Evolutionary conservation across 208 protist species (phyloP).

Genomic region (Trypanosoma mega): DNA sequence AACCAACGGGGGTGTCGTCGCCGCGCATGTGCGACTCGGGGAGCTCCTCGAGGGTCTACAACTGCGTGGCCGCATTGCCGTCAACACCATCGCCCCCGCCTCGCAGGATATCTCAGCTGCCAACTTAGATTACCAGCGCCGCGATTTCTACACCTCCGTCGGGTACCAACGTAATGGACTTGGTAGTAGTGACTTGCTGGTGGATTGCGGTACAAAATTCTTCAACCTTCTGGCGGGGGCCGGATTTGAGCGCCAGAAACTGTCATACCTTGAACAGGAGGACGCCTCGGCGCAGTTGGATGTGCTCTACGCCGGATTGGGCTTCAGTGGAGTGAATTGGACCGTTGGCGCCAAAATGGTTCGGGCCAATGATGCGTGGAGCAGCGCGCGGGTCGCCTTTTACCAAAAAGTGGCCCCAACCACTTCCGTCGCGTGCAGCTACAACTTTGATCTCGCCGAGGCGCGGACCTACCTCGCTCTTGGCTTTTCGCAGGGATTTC

Average conservation of each 20-base stretch:
- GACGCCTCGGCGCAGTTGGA: conserved; percentile 55
- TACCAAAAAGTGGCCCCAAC: conserved; percentile 61
- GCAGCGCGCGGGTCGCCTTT: conserved; percentile 56
- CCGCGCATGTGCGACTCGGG: conserved; percentile 37
- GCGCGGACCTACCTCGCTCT: conserved; percentile 50
- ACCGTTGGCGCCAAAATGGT: conserved; percentile 76
- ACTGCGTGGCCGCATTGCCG: conserved; percentile 40
- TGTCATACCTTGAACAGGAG: conserved; percentile 83
- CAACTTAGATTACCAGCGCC: conserved; percentile 60
- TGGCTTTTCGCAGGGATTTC: conserved; percentile 79
- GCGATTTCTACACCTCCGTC: conserved; percentile 72
- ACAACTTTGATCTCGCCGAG: conserved; percentile 65
- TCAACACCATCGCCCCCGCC: conserved; percentile 84
- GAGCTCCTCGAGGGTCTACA: conserved; percentile 75
- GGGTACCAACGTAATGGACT: conserved; percentile 82
- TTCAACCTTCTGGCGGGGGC: conserved; percentile 80
- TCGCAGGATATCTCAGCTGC: conserved; percentile 72
- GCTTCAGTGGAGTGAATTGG: conserved; percentile 81
- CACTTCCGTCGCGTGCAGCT: conserved; percentile 68
- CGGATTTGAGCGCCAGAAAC: conserved; percentile 78
- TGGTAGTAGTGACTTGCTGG: conserved; percentile 81
- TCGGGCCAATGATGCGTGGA: conserved; percentile 70
- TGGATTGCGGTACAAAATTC: conserved; percentile 81
- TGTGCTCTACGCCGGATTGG: conserved; percentile 77
- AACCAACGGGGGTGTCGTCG: conserved; percentile 58